phyloP scores from a whole-genome alignment of 2,329 filamentous ascomycete species.

The Raffaelea albimanens region DNA sequence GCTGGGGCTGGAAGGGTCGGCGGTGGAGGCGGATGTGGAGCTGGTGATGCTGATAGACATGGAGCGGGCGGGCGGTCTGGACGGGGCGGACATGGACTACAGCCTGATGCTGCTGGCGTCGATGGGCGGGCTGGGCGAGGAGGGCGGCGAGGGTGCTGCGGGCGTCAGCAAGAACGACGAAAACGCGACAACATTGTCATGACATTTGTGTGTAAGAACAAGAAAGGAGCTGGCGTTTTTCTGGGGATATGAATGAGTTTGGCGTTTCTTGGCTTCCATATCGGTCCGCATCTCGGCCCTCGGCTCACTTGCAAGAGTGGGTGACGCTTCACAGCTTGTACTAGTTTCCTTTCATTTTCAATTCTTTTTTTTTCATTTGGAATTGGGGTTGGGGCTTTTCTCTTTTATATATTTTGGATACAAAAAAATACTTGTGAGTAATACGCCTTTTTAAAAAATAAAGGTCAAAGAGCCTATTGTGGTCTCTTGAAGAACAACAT shows the following conservation, averaged over 20 bases:
- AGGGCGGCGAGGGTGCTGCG: background rate
- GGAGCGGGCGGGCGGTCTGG: background rate
- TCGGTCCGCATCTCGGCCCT: no score
- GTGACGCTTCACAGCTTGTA: no score
- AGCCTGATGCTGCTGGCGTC: conserved; percentile 1
- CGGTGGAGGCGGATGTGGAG: conserved; percentile 11
- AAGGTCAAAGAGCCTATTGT: no score
- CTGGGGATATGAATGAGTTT: no score
- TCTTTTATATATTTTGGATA: no score
- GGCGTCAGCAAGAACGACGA: background rate
- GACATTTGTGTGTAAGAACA: background rate
- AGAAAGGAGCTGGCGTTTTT: no score
- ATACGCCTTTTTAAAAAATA: no score
- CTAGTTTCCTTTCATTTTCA: background rate
- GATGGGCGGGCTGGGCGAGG: background rate
- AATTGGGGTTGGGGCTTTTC: no score
- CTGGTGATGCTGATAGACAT: conserved; percentile 11
- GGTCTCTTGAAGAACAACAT: no score
- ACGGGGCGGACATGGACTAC: conserved; percentile 33
- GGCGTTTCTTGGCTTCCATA: no score
- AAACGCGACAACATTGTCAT: background rate
- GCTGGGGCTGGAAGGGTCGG: conserved; percentile 23
- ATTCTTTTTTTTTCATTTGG: background rate
- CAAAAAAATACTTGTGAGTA: no score
- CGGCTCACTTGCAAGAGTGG: no score